A percentile compares a stretch with the other conserved stretches of the same genome.
Evolutionary conservation across 345 rosid genomes (phyloP).

Genomic region (Aegle marmelos): DNA sequence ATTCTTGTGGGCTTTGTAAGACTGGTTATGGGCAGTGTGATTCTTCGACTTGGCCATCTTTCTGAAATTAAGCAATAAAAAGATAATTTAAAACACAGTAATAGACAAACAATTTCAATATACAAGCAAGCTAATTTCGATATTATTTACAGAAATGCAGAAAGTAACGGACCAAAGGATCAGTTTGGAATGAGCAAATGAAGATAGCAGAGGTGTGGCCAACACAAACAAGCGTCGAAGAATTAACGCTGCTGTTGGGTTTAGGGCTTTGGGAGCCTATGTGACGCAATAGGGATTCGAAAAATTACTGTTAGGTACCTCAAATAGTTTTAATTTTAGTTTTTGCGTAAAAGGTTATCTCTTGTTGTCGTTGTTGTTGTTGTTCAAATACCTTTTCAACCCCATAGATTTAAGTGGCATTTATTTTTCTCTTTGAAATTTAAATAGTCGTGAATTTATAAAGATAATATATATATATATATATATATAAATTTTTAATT

Average conservation of each 20-base stretch:
- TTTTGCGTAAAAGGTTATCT: background rate
- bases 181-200: background rate
- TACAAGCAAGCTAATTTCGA: background rate
- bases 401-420: no score
- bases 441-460: no score
- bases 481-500: no score
- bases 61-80: background rate
- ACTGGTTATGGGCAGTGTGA: constrained; percentile 34
- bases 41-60: constrained; percentile 33
- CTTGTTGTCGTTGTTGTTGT: no score
- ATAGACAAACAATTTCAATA: background rate
- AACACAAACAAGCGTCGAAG: background rate
- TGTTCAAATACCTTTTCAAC: no score
- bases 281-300: background rate
- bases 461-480: no score
- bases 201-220: background rate
- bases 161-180: background rate
- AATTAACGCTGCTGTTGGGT: background rate
- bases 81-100: background rate
- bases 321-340: background rate
- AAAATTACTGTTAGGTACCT: background rate
- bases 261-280: background rate
- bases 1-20: constrained; percentile 29
- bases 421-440: no score
- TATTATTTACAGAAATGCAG: background rate